Evolutionary conservation across 2,329 filamentous ascomycete genomes (phyloP), one percentile per base, ranked within the genome.

Genomic region (Byssoonygena ceratinophila): DNA sequence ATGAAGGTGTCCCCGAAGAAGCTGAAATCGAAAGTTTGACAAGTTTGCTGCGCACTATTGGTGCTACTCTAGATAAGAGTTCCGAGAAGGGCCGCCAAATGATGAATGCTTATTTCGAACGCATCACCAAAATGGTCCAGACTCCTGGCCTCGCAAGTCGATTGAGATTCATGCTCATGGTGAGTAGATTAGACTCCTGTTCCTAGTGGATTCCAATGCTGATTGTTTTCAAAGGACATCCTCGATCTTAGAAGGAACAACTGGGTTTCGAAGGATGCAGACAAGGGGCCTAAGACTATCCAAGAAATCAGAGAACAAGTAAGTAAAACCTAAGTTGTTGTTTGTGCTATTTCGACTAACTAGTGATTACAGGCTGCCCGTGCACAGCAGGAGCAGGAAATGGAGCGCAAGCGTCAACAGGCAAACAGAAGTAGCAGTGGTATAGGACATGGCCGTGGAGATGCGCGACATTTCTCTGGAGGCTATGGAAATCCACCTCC

Each of bases 241-340:
- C 68, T 94, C 53, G 92, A 98, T 67, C 76, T 98, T 59, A 84
- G 92, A 60, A 81, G 71, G 65, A 74, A 76, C 49, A 76, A 79
- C 66, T 98, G 92, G 92, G 71, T 78, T 56, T 89, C 87, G 53
- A 96, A 95, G 77, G 88, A 94, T 66, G 74, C 76, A 51, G 85
- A 90, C 72, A 97, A 97, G 76, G 92, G 92, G 34, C 92, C 92
- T 54, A 96, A 96, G 82, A 98, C 92, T 7, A 85, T 98, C 50
- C 82, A 89, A 3, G 87, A 97, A 72, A 87, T 98, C 60, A 87
- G 89, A 66, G 84, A 83, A 60, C 84, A 88, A 71, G 81, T 83
- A 73, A 64, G 76, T 70, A 9, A 23, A 37, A 18, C 36, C 29
- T 31, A 16, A 31, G 20, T 31, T 6, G 48, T 27, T 16, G 5